Evolutionary conservation across 441 rosid genomes (phyloP).

Genomic region (Arabidopsis hybrid): DNA sequence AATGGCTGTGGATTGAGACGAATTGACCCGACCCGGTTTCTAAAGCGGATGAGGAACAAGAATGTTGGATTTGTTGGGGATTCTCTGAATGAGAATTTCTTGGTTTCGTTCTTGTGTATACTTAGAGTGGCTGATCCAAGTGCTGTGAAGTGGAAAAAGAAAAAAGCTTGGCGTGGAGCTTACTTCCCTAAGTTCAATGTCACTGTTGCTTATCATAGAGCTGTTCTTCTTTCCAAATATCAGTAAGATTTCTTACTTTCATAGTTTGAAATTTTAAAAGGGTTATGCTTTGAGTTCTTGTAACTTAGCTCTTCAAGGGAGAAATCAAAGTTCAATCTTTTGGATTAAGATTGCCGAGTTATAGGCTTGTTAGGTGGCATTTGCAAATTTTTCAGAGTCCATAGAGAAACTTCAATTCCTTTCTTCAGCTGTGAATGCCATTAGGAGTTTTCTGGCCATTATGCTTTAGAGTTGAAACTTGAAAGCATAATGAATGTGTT

Average conservation of each 20-base stretch:
- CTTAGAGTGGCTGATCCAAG: constrained; percentile 76
- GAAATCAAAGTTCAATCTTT: background rate
- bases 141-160: constrained; percentile 89
- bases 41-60: constrained; percentile 68
- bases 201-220: constrained; percentile 90
- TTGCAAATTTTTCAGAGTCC: background rate
- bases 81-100: constrained; percentile 86
- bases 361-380: constrained; percentile 20
- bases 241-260: constrained; percentile 22
- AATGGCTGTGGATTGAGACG: constrained; percentile 60
- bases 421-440: background rate
- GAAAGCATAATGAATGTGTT: constrained; percentile 6
- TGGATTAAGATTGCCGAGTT: background rate
- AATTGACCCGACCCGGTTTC: constrained; percentile 66
- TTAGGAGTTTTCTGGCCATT: background rate
- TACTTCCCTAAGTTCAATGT: constrained; percentile 83
- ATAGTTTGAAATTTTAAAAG: background rate
- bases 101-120: constrained; percentile 80
- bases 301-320: background rate
- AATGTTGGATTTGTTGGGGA: constrained; percentile 93
- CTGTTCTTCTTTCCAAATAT: constrained; percentile 81
- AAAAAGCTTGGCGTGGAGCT: constrained; percentile 96
- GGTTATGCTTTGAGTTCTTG: constrained; percentile 1
- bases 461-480: constrained; percentile 17
- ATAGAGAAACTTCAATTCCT: background rate